Base-by-base conservation (phyloP, 2,329 filamentous ascomycete species). In the Trichoderma sp. region DNA sequence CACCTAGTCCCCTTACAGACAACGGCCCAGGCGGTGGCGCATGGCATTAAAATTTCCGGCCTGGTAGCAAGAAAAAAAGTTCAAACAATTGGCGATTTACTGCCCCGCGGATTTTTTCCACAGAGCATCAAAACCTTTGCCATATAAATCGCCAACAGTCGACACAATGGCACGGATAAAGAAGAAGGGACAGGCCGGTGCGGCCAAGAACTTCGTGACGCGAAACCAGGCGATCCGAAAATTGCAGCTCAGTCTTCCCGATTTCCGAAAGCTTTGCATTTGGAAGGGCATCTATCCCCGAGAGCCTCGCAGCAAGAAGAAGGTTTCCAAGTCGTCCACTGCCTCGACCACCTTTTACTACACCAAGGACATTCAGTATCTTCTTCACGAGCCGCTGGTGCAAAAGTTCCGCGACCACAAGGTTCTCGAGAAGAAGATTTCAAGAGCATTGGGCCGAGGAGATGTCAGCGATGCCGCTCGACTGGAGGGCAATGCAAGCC, bases 221-320 rank as follows among this genome's bases (percentile, higher is more conserved):
- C 90, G 96, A 82, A 98, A 95, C 56, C 94, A 98, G 86, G 96
- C 96, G 60, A 94, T 99, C 78, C 94, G 95, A 83, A 99, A 98
- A 86, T 91, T 99, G 74, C 96, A 99, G 84, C 93, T 99, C 83
- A 97, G 93, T 79, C 90, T 99, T 71, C 94, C 95, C 76, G 96
- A 99, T 84, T 99, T 99, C 85, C 92, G 96, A 84, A 92, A 97
- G 85, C 88, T 99, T 81, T 99, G 96, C 86, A 99, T 99, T 83
- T 99, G 97, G 92, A 98, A 98, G 87, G 96, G 95, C 78, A 98
- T 99, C 82, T 99, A 98, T 84, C 96, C 96, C 76, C 93, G 96
- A 79, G 96, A 99, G 86, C 96, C 96, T 75, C 90, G 96, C 80
- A 97, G 92, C 86, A 95, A 94, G 87, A 98, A 97, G 87, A 98